These are phyloP conservation scores for Falciphora oryzae DNA, from an alignment of 2,329 filamentous ascomycete genomes.

Conservation along the genomic window DNA sequence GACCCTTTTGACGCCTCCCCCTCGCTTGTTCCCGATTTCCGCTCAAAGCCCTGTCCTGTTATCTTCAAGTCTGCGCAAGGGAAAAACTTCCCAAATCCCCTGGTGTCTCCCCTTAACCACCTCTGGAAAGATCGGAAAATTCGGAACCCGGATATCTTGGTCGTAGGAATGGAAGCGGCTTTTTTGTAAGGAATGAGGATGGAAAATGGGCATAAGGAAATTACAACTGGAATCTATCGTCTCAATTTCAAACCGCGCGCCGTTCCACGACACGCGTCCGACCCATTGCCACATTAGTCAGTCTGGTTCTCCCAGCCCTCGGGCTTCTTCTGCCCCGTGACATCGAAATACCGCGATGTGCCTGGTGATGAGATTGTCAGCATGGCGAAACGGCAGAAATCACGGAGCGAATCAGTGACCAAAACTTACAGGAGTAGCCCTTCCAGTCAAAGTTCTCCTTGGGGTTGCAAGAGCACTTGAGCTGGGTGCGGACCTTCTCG, in stretches of 20 bases:
- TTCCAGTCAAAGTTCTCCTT: slow-evolving; percentile 99
- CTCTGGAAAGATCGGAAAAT: not conserved
- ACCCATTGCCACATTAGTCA: slow-evolving; percentile 31
- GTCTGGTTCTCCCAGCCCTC: slow-evolving; percentile 74
- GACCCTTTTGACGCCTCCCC: not conserved
- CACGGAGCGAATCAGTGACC: not conserved
- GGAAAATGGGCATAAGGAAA: slow-evolving; percentile 3
- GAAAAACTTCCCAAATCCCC: not conserved
- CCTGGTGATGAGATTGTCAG: slow-evolving; percentile 39
- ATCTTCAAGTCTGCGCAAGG: not conserved
- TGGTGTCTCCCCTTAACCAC: not conserved
- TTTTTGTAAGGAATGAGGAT: not conserved
- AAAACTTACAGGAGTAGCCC: slow-evolving; percentile 81
- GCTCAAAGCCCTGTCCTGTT: not conserved
- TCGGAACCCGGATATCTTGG: not conserved
- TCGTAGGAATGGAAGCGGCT: not conserved
- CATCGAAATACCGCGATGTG: slow-evolving; percentile 79
- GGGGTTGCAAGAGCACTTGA: slow-evolving; percentile 92
- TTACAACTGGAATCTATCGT: slow-evolving; percentile 8
- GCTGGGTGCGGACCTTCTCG: slow-evolving; percentile 74
- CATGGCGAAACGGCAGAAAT: not conserved
- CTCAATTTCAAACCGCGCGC: not conserved
- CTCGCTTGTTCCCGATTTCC: not conserved
- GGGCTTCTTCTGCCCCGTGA: slow-evolving; percentile 76
- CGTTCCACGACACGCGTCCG: not conserved